Base-by-base conservation (phyloP, 176 grass and related monocot genomes). In the Elaeis guineensis region DNA sequence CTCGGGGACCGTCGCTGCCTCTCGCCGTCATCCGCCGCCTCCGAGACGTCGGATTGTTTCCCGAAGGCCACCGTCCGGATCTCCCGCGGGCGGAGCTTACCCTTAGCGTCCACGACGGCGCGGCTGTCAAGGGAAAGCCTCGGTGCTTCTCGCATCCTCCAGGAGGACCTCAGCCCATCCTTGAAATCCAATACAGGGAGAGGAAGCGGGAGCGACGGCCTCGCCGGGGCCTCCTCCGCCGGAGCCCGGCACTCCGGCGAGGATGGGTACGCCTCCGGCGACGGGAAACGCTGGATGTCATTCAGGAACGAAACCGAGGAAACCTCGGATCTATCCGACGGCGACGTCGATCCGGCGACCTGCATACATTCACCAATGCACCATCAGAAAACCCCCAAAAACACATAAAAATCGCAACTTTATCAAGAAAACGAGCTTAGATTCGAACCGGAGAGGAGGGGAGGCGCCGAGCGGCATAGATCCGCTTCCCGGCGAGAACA, bases 101-200 rank as follows among this genome's bases (percentile, higher is more conserved):
- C 73, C 23, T 59, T 57, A 5, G n/a, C 28, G n/a, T 76, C 72
- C 12, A 51, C 60, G 50, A 64, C 52, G 2, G 68, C 57, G 17
- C 71, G 58, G 19, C 71, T 75, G 50, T 80, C 78, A 6, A 65
- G 64, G 9, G 78, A 81, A 24, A 81, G 59, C 50, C 65, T 51
- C 0, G 65, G 74, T 48, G 32, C 57, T 64, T 81, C 78, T 0
- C 72, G 60, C 58, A 59, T 15, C 66, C 66, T 82, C 73, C 49
- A 75, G 53, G 67, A 48, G 23, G 50, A 28, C 67, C 63, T 69
- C 64, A 55, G 30, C 17, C 14, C 24, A n/a, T 61, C 55, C 51
- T 30, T 67, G 61, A 66, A 64, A 39, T 68, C 64, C 2, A 18
- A 26, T 20, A 17, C 55, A 20, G 49, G 48, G 0, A 51, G 11